Evolutionary conservation across 208 protist genomes (phyloP).

Genomic region (Trichomonas vaginalis): DNA sequence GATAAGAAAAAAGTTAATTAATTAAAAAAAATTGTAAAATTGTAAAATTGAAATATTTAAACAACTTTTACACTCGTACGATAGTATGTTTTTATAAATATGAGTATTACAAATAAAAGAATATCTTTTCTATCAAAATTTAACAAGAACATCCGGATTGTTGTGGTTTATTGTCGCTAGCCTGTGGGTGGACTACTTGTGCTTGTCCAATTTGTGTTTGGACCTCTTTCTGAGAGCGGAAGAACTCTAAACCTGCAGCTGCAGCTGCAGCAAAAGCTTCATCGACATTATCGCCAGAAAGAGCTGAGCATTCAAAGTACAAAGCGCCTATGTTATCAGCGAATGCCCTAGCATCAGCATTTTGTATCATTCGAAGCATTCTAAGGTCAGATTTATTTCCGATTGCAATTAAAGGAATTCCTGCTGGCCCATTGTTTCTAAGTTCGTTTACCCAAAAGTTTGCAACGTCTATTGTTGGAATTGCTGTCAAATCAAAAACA

Average conservation of each 20-base stretch:
- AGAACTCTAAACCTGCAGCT: not conserved
- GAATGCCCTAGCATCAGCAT: not conserved
- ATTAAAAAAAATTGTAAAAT: too few species aligned
- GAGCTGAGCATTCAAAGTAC: not conserved
- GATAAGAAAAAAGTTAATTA: too few species aligned
- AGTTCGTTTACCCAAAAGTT: not conserved
- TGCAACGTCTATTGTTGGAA: not conserved
- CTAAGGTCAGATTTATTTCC: not conserved
- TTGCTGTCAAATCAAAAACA: not conserved
- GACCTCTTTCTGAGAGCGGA: not conserved
- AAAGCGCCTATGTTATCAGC: not conserved
- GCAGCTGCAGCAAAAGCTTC: not conserved
- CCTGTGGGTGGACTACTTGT: not conserved
- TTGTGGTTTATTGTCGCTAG: not conserved
- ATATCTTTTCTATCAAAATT: too few species aligned
- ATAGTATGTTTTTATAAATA: too few species aligned
- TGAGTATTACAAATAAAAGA: too few species aligned
- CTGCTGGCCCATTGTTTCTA: not conserved
- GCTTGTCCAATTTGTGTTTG: not conserved
- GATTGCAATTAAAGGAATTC: not conserved
- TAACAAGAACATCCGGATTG: not conserved
- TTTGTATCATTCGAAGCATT: not conserved
- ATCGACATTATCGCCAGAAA: not conserved
- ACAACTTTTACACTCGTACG: too few species aligned
- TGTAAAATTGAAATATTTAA: too few species aligned